Base-by-base conservation (phyloP, 1,139 yeast species). In the Hemisphaericaspora lyxosophila region DNA sequence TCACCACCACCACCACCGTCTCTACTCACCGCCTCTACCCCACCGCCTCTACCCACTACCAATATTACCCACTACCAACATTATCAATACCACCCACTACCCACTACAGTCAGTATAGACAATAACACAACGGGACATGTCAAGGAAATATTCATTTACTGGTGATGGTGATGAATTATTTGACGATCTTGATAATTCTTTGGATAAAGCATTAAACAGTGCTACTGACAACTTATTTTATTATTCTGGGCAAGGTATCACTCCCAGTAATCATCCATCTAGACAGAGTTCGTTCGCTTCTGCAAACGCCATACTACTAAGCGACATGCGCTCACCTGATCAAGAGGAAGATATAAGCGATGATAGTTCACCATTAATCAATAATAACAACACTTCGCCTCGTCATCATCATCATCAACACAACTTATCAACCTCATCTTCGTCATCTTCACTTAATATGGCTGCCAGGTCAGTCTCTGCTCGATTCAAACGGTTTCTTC, bases 101-200 rank as follows among this genome's bases (percentile, higher is more conserved):
- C 23, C 23, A 19, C 8, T n/a, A n/a, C n/a, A n/a, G n/a, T n/a
- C n/a, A n/a, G n/a, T n/a, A n/a, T n/a, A n/a, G n/a, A n/a, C n/a
- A n/a, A 38, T 42, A 45, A 37, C 49, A 19, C 15, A 11, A 41
- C 39, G 45, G 17, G 41, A 7, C 34, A 38, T 48, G 27, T 41
- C 55, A 27, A 49, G 47, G 39, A 45, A 52, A 40, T 45, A 47
- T 35, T 44, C 53, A 28, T 48, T 48, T 31, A 6, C 23, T 5
- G 39, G 35, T 18, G 48, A 42, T 31, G 34, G 31, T 31, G 59
- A 55, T 33, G 68, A 64, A 34, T 58, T 68, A 12, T 63, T 68
- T 47, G 76, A 70, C 28, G 77, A 71, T 43, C 57, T 72, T 39
- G 78, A 72, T 38, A 53, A 50, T 33, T 66, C 75, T 19, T 54